Percentiles rank a stretch among this genome's conserved stretches.
Conservation (phyloP, 257 asterid species). For the Leptodermis oblonga region DNA sequence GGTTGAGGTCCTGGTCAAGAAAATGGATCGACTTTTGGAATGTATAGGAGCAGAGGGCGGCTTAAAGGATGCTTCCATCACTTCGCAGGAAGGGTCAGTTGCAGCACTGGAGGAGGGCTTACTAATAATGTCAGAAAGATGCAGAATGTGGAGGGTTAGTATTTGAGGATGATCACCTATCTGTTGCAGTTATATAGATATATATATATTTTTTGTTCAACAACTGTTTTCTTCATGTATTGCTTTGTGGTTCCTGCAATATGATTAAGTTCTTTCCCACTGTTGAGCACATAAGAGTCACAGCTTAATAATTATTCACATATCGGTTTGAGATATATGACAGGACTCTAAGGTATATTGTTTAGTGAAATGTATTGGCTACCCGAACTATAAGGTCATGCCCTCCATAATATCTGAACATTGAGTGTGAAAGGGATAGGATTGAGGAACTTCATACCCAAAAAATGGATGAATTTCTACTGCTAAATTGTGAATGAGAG, state of each 20-base stretch:
- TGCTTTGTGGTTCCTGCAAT: background rate
- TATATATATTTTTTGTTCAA: conserved; percentile 3
- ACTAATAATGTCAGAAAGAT: conserved; percentile 57
- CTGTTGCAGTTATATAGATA: conserved; percentile 14
- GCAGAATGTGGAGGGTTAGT: conserved; percentile 73
- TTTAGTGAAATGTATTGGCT: background rate
- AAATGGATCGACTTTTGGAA: conserved; percentile 70
- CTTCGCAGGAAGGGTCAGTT: conserved; percentile 51
- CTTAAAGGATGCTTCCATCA: conserved; percentile 67
- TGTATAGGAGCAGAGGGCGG: conserved; percentile 77
- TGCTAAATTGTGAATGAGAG: background rate
- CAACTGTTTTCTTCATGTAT: conserved; percentile 1
- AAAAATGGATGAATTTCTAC: background rate
- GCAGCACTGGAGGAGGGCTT: conserved; percentile 59
- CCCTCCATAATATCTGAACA: background rate
- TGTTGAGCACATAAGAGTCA: background rate
- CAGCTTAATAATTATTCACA: background rate
- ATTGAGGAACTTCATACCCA: background rate
- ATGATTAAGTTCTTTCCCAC: background rate
- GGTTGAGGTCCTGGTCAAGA: conserved; percentile 81
- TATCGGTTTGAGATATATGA: background rate
- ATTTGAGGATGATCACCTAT: conserved; percentile 9
- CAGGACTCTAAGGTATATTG: background rate
- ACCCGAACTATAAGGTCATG: background rate
- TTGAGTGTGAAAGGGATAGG: background rate